Evolutionary conservation across 2,329 filamentous ascomycete species (phyloP).

Genomic region (Emericellopsis atlantica): DNA sequence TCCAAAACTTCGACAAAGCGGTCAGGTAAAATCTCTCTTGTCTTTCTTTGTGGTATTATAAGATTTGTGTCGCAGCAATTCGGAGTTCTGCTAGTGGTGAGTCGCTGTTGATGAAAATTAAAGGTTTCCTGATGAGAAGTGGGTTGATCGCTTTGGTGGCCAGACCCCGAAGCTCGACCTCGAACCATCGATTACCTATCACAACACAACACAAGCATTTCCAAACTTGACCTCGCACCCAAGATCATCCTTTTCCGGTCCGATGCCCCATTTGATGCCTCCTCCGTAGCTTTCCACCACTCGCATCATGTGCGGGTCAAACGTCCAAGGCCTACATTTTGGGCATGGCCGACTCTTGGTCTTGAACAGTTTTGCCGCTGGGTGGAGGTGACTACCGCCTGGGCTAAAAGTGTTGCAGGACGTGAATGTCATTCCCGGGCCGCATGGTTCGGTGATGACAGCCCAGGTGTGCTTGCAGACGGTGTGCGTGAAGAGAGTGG

Average conservation of each 20-base stretch:
- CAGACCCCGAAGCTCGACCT: too few relatives aligned
- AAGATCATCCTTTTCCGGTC: constrained; percentile 24
- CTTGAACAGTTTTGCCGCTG: too few relatives aligned
- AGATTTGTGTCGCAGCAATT: neutral
- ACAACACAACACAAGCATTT: constrained; percentile 16
- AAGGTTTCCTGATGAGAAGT: neutral
- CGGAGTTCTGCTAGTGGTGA: neutral
- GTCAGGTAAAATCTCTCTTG: neutral
- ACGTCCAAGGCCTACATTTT: constrained; percentile 22
- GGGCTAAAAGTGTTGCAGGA: constrained; percentile 30
- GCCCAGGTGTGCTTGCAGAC: constrained; percentile 40
- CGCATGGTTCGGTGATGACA: constrained; percentile 31
- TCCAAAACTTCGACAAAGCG: neutral
- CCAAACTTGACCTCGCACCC: constrained; percentile 17
- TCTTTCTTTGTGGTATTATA: neutral
- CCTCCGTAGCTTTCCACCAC: constrained; percentile 29
- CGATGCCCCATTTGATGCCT: constrained; percentile 33
- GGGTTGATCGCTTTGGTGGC: neutral
- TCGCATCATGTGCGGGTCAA: constrained; percentile 33
- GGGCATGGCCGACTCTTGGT: constrained; percentile 26
- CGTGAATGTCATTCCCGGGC: constrained; percentile 34
- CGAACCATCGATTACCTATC: constrained; percentile 4
- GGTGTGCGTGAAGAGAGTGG: constrained; percentile 34
- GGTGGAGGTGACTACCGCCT: constrained; percentile 10
- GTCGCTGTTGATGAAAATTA: constrained; percentile 2